Conservation (phyloP, 306 rosid genomes). For the Pyrus bretschneideri region DNA sequence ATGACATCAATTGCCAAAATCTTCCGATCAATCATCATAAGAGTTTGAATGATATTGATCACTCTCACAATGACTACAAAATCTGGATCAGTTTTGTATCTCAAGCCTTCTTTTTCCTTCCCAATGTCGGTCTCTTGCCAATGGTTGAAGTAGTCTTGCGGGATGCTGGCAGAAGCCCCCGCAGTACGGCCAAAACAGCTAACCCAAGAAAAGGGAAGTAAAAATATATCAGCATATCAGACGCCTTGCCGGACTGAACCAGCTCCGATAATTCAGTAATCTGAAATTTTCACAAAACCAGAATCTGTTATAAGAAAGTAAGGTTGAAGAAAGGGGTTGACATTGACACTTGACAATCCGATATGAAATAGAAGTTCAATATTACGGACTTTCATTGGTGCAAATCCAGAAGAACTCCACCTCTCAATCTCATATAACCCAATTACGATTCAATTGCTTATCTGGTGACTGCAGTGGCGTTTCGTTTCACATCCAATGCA, state of each 20-base stretch:
- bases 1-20: background rate
- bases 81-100: background rate
- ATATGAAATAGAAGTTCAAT: background rate
- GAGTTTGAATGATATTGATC: background rate
- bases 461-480: too few relatives aligned
- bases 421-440: background rate
- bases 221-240: conserved; percentile 40
- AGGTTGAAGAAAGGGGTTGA: background rate
- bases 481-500: too few relatives aligned
- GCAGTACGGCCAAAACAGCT: conserved; percentile 44
- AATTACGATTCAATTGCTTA: background rate
- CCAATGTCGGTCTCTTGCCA: conserved; percentile 31
- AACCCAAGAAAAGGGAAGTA: conserved; percentile 58
- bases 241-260: conserved; percentile 49
- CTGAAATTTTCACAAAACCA: conserved; percentile 36
- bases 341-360: background rate
- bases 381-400: background rate
- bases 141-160: conserved; percentile 15
- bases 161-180: conserved; percentile 51
- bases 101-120: conserved; percentile 56
- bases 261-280: conserved; percentile 50
- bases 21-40: background rate
- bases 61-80: background rate
- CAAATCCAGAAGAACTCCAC: background rate
- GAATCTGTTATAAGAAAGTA: background rate